Evolutionary conservation across 1,139 yeast species (phyloP).

Genomic region (Debaryomyces robertsiae): DNA sequence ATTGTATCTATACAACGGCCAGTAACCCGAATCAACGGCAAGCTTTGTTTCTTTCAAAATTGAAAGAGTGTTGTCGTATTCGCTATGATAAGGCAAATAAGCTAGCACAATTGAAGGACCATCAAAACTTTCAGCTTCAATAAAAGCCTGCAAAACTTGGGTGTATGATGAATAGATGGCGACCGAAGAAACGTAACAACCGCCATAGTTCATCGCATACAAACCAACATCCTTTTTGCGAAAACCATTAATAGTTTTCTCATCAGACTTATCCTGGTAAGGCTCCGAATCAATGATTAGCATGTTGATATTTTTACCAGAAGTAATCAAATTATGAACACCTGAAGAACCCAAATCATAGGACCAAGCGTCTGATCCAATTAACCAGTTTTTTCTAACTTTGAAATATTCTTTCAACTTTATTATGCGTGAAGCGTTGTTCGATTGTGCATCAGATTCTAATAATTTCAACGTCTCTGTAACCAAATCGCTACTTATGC

Average conservation of each 20-base stretch:
- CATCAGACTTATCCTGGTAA: constrained; percentile 43
- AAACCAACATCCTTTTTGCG: constrained; percentile 93
- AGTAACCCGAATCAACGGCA: constrained; percentile 91
- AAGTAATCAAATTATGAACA: constrained; percentile 78
- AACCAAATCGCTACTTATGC: constrained; percentile 28
- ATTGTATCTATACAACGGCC: constrained; percentile 91
- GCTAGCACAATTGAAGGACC: constrained; percentile 95
- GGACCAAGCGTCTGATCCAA: constrained; percentile 96
- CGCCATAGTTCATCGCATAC: constrained; percentile 93
- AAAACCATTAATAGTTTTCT: constrained; percentile 33
- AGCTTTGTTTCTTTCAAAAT: constrained; percentile 83
- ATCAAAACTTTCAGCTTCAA: constrained; percentile 83
- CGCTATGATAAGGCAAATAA: constrained; percentile 75
- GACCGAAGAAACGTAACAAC: constrained; percentile 89
- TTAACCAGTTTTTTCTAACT: constrained; percentile 69
- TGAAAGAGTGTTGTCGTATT: constrained; percentile 68
- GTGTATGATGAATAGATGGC: constrained; percentile 94
- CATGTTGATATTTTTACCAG: constrained; percentile 79
- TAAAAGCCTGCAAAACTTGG: constrained; percentile 83
- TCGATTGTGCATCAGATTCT: constrained; percentile 40
- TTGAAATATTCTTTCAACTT: constrained; percentile 47
- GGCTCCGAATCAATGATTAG: constrained; percentile 92
- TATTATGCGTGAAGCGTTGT: constrained; percentile 47
- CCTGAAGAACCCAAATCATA: constrained; percentile 92
- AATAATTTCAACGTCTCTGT: constrained; percentile 45